Percentiles rank a stretch among this genome's conserved stretches.
phyloP scores from a whole-genome alignment of 1,284 basidiomycete species.

The Apiotrichum sp. region DNA sequence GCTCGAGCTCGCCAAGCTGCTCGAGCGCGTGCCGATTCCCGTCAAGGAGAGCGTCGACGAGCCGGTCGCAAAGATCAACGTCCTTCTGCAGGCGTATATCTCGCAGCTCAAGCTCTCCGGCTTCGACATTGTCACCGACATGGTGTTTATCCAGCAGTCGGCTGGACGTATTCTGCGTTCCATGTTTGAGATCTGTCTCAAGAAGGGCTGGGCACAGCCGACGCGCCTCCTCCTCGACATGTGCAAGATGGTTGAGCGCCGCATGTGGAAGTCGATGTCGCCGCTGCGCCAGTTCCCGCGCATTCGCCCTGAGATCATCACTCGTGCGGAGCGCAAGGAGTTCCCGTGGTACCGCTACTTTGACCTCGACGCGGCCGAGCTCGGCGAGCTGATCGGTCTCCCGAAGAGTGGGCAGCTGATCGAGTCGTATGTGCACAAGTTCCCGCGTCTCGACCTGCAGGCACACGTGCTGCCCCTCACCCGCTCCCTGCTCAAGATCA shows the following conservation, averaged over 20 bases:
- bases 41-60: conserved; percentile 97
- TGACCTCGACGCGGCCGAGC: conserved; percentile 77
- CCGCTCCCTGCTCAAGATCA: conserved; percentile 76
- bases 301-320: conserved; percentile 63
- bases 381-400: conserved; percentile 90
- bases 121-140: conserved; percentile 95
- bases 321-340: conserved; percentile 94
- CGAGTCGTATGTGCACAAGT: conserved; percentile 90
- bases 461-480: conserved; percentile 94
- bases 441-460: conserved; percentile 89
- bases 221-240: conserved; percentile 85
- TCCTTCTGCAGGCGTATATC: conserved; percentile 90
- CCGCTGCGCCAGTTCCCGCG: conserved; percentile 88
- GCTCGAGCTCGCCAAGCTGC: conserved; percentile 81
- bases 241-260: conserved; percentile 94
- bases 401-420: conserved; percentile 87
- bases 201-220: conserved; percentile 95
- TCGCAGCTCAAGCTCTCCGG: conserved; percentile 91
- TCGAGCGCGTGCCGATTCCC: conserved; percentile 94
- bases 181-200: conserved; percentile 96
- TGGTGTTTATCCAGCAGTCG: conserved; percentile 93
- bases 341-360: conserved; percentile 98
- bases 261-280: conserved; percentile 98
- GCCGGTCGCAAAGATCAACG: conserved; percentile 95
- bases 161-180: conserved; percentile 93